These are phyloP conservation scores for Pythium angustatum DNA, from an alignment of 352 stramenopile genomes.

Conservation along the genomic window DNA sequence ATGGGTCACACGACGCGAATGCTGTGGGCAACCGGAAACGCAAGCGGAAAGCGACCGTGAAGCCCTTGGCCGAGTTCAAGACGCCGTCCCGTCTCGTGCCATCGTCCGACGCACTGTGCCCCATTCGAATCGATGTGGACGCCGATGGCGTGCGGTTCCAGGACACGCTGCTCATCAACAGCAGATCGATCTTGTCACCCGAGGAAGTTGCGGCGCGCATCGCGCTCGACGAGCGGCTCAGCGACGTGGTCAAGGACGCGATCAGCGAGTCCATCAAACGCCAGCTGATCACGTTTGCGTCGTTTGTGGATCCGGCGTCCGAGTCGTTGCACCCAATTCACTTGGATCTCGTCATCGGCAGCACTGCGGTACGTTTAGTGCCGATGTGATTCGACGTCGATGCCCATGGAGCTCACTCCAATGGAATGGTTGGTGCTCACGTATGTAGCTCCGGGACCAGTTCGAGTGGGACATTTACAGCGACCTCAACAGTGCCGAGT, in stretches of 20 bases:
- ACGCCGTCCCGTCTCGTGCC: conserved; percentile 14
- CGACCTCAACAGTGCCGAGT: conserved; percentile 44
- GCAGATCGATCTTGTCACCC: conserved; percentile 37
- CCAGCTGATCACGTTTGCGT: conserved; percentile 66
- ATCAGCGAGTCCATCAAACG: conserved; percentile 74
- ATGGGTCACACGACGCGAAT: not conserved
- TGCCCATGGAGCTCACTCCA: not conserved
- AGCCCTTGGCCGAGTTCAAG: conserved; percentile 35
- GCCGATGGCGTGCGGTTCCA: conserved; percentile 74
- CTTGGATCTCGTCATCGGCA: conserved; percentile 71
- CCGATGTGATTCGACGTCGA: not conserved
- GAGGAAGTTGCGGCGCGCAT: conserved; percentile 63
- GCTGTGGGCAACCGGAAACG: conserved; percentile 46
- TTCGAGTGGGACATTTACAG: conserved; percentile 81
- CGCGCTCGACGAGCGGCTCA: conserved; percentile 60
- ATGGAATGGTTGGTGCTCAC: not conserved
- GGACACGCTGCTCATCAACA: conserved; percentile 76
- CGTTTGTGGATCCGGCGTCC: conserved; percentile 33
- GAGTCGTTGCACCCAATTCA: conserved; percentile 64
- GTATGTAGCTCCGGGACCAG: conserved; percentile 76
- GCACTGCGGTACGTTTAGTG: conserved; percentile 46
- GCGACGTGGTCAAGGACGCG: conserved; percentile 47
- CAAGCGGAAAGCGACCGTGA: conserved; percentile 53
- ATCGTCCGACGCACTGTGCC: conserved; percentile 55
- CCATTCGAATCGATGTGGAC: conserved; percentile 78